phyloP scores from a whole-genome alignment of 306 rosid genomes.

The Comarum palustre region DNA sequence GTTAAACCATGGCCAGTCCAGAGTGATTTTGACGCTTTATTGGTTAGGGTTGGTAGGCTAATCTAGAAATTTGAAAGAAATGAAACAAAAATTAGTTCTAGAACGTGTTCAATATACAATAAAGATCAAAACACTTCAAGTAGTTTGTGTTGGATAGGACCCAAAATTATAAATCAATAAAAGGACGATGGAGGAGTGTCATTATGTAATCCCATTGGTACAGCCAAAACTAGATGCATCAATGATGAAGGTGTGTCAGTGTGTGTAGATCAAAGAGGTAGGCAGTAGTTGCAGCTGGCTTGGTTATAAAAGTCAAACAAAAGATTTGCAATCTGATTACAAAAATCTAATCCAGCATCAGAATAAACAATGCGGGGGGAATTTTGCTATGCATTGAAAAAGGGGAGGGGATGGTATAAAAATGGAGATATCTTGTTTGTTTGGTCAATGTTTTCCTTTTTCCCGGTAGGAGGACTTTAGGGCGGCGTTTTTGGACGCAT shows the following conservation, averaged over 20 bases:
- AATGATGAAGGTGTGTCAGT: background rate
- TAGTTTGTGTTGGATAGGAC: background rate
- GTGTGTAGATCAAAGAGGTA: background rate
- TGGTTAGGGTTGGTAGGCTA: background rate
- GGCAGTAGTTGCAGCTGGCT: background rate
- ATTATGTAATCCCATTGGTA: background rate
- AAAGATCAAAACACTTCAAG: too few species aligned
- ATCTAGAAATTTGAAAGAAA: too few species aligned
- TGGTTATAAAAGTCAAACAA: background rate
- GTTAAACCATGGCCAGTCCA: background rate
- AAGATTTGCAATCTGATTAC: conserved; percentile 2
- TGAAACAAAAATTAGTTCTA: background rate
- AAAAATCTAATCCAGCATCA: background rate
- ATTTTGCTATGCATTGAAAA: background rate
- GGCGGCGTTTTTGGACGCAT: conserved; percentile 11
- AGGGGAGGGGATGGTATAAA: background rate
- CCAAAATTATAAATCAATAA: background rate
- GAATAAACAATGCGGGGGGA: background rate
- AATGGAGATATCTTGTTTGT: background rate
- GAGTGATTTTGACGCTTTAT: background rate
- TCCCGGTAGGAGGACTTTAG: background rate
- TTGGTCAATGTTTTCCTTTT: conserved; percentile 11
- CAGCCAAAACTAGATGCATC: background rate
- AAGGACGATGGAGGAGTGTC: background rate
- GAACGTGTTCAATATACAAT: background rate